Evolutionary conservation across 257 asterid genomes (phyloP).

Genomic region (Nicotiana otophora): DNA sequence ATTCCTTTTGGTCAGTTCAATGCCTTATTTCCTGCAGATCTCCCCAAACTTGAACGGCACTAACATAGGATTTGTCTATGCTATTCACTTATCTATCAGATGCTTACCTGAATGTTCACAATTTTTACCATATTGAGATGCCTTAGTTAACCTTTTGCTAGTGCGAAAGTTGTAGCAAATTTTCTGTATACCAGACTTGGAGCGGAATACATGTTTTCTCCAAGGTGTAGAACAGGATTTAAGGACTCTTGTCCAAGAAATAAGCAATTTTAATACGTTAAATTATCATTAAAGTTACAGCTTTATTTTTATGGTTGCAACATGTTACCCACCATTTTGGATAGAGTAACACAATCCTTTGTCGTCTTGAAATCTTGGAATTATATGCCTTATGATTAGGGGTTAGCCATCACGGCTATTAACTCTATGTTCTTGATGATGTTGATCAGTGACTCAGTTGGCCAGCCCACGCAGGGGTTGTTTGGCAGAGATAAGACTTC

Average conservation of each 20-base stretch:
- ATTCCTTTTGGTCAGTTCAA: neutral
- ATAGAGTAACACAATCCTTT: neutral
- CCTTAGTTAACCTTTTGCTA: neutral
- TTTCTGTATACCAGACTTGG: neutral
- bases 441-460: neutral
- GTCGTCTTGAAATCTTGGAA: neutral
- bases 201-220: neutral
- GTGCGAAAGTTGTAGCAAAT: neutral
- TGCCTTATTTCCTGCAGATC: too few relatives aligned
- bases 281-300: neutral
- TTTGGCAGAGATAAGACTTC: neutral
- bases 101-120: neutral
- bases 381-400: neutral
- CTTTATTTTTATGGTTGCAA: neutral
- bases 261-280: neutral
- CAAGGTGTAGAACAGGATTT: neutral
- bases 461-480: neutral
- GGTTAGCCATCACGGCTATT: neutral
- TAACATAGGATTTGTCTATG: neutral
- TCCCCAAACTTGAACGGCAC: neutral
- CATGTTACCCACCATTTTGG: neutral
- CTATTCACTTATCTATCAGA: neutral
- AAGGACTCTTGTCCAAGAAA: neutral
- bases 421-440: neutral
- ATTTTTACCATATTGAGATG: neutral